Evolutionary conservation across 331 rosid genomes (phyloP), one percentile per base, ranked within the genome.

Genomic region (Cydonia oblonga): DNA sequence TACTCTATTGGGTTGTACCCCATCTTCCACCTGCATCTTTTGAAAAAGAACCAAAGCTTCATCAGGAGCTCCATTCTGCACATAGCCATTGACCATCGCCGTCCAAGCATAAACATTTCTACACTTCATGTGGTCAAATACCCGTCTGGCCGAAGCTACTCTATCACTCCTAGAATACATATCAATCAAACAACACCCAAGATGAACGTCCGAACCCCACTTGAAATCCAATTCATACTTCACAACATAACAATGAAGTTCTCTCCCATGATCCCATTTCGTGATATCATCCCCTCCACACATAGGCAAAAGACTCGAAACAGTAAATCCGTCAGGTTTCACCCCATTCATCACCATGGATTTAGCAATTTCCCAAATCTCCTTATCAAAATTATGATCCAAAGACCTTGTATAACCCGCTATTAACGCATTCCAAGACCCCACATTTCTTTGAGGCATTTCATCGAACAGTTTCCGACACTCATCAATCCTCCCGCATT

Each of bases 131-230:
- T 59, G 87, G 49, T 86, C 87, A 76, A 90, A 93, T 6, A 90
- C 90, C 69, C 78, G 66, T 63, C 90, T 83, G 29, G 89, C 80
- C 5, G 62, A 72, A 75, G 57, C 76, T 75, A 85, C 46, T 64
- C 80, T 87, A 20, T 73, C 61, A 77, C 84, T 80, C 83, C 86
- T 88, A 11, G 88, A 86, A 81, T 89, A 90, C 93, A 90, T 84
- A 77, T 93, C 96, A 61, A 90, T 90, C 84, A 90, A 86, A 78
- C 96, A 82, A 25, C 93, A 90, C 28, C 98, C 92, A 1, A 87
- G 22, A 81, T 86, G 90, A 81, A 85, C 81, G 79, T 90, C 89
- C 0, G 82, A 83, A 14, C 76, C 85, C 53, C 73, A 75, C 68
- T 64, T 42, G 46, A 73, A 78, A 64, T 87, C 88, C 71, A 81